These are phyloP conservation scores for Stentor coeruleus DNA, from an alignment of 73 alveolate genomes.

Conservation along the genomic window DNA sequence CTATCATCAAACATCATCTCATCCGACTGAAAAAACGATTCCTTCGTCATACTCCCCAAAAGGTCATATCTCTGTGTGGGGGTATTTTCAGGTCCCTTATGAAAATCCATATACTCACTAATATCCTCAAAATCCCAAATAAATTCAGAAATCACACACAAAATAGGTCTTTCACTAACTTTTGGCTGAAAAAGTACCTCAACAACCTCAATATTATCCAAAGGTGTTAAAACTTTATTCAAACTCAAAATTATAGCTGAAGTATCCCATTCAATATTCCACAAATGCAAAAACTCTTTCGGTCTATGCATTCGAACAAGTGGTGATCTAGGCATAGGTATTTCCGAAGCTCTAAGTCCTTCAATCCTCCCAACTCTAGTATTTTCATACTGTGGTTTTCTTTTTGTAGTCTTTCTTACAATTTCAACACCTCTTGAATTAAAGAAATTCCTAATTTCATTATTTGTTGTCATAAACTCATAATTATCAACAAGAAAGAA, in stretches of 20 bases:
- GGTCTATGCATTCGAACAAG: constrained; percentile 15
- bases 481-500: neutral
- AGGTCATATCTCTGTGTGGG: neutral
- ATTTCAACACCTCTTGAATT: constrained; percentile 1
- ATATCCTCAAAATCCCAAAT: neutral
- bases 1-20: neutral
- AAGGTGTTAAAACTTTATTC: neutral
- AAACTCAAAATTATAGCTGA: neutral
- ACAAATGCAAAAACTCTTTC: neutral
- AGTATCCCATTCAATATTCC: constrained; percentile 22
- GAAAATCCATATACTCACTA: neutral
- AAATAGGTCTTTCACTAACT: neutral
- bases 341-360: neutral
- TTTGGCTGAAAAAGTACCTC: neutral
- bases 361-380: neutral
- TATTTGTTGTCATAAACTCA: neutral
- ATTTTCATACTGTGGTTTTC: neutral
- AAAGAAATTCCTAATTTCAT: constrained; percentile 1
- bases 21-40: neutral
- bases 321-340: neutral
- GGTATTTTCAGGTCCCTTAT: neutral
- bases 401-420: neutral
- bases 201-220: neutral
- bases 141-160: neutral
- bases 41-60: neutral